Percentiles rank a stretch among this genome's conserved stretches.
These are phyloP conservation scores for Heteromeles arbutifolia DNA, from an alignment of 306 rosid species.

Conservation along the genomic window DNA sequence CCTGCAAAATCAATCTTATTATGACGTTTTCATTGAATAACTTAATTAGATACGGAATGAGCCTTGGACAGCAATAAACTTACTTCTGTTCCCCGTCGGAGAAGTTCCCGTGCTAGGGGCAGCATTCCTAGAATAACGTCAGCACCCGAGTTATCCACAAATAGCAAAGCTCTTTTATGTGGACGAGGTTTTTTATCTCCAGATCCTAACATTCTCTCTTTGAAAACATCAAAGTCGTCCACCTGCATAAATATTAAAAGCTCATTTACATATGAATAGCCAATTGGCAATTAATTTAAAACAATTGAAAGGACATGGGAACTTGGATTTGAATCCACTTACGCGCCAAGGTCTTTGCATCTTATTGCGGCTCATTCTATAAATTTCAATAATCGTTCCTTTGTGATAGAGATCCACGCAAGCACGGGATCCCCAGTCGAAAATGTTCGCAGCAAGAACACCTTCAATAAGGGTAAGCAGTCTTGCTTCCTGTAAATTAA, in stretches of 20 bases:
- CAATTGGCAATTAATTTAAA: background rate
- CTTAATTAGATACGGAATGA: background rate
- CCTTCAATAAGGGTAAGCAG: constrained; percentile 87
- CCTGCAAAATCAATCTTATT: constrained; percentile 38
- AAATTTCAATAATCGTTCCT: constrained; percentile 97
- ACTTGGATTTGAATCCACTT: constrained; percentile 19
- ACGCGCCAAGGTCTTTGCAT: constrained; percentile 98
- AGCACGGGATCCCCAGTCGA: constrained; percentile 99
- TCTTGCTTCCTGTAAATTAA: constrained; percentile 69
- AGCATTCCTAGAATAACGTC: constrained; percentile 97
- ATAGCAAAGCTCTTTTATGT: constrained; percentile 83
- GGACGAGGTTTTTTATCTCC: constrained; percentile 48
- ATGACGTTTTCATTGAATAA: background rate
- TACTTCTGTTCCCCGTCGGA: constrained; percentile 92
- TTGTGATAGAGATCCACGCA: constrained; percentile 96
- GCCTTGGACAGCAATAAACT: constrained; percentile 13
- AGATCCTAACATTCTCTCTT: constrained; percentile 72
- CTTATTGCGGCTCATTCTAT: constrained; percentile 95
- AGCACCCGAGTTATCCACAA: constrained; percentile 96
- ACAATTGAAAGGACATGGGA: background rate
- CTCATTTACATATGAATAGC: background rate
- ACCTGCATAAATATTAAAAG: constrained; percentile 45
- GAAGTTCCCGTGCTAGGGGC: constrained; percentile 96
- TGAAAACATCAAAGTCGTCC: constrained; percentile 80
- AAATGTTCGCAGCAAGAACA: constrained; percentile 96